phyloP scores from a whole-genome alignment of 2,329 filamentous ascomycete species.

The Clonostachys sp. region DNA sequence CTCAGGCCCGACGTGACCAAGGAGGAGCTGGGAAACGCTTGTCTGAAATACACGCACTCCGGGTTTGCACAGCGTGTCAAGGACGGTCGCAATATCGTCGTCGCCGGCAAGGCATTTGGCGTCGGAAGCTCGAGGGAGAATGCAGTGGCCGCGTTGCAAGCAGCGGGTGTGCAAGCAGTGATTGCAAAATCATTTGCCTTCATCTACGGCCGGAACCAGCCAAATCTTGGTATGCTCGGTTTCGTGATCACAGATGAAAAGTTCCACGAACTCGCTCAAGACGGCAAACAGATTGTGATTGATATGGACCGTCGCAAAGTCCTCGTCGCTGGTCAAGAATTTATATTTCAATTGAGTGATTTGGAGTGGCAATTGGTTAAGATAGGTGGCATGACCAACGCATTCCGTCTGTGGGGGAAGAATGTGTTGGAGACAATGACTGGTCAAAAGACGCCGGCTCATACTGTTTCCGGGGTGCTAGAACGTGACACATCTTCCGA shows the following conservation, averaged over 20 bases:
- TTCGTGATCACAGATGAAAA: conserved; percentile 3
- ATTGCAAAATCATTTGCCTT: conserved; percentile 9
- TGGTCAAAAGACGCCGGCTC: too few species aligned
- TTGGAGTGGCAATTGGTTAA: too few species aligned
- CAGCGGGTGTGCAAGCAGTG: conserved; percentile 5
- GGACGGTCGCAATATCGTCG: conserved; percentile 4
- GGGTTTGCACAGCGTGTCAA: conserved; percentile 7
- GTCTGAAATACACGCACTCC: conserved; percentile 9
- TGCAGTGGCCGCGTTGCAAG: conserved; percentile 6
- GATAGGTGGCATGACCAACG: too few species aligned
- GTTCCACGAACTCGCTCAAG: conserved; percentile 5
- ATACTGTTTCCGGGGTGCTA: too few species aligned
- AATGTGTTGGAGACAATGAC: too few species aligned
- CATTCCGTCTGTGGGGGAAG: too few species aligned
- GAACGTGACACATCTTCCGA: too few species aligned
- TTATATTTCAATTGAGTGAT: too few species aligned
- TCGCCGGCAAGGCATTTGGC: conserved; percentile 3
- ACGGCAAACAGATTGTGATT: conserved; percentile 5
- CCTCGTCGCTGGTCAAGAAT: too few species aligned
- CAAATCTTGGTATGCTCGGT: conserved; percentile 7
- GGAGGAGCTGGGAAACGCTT: conserved; percentile 9
- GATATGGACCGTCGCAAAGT: conserved; percentile 1
- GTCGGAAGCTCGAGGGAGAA: conserved; percentile 6
- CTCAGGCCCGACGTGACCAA: conserved; percentile 9
- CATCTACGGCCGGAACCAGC: conserved; percentile 8